Percentiles rank a stretch among this genome's conserved stretches.
phyloP scores from a whole-genome alignment of 352 stramenopile species.

The Peronospora belbahrii region DNA sequence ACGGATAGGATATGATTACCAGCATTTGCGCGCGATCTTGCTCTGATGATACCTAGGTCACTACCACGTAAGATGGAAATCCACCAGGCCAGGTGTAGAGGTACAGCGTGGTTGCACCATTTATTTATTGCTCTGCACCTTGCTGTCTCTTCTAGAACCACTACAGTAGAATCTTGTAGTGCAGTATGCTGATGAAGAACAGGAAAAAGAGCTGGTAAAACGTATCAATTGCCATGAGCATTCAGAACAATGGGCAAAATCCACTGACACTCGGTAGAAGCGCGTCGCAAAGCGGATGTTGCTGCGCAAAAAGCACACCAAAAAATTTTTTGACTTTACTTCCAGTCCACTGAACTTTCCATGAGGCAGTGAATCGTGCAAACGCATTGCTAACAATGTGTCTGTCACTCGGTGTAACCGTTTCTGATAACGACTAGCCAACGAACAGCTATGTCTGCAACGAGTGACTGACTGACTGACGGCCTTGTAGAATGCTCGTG shows the following conservation, averaged over 20 bases:
- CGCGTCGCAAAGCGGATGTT: too few relatives aligned
- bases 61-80: background rate
- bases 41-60: too few relatives aligned
- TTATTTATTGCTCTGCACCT: background rate
- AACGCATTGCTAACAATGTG: conserved; percentile 5
- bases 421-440: conserved; percentile 11
- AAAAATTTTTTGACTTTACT: conserved; percentile 3
- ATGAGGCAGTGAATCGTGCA: background rate
- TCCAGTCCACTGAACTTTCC: conserved; percentile 5
- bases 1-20: background rate
- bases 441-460: conserved; percentile 18
- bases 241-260: background rate
- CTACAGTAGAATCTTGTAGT: background rate
- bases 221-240: too few relatives aligned
- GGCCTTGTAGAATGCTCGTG: background rate
- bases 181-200: background rate
- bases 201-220: background rate
- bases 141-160: background rate
- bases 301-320: conserved; percentile 7
- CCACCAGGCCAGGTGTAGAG: background rate
- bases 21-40: background rate
- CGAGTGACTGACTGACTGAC: background rate
- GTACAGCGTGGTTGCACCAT: background rate
- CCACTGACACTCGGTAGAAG: background rate
- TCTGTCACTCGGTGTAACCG: conserved; percentile 11